These are phyloP conservation scores for Coniochaeta sp. DNA, from an alignment of 2,329 filamentous ascomycete genomes.

Conservation along the genomic window DNA sequence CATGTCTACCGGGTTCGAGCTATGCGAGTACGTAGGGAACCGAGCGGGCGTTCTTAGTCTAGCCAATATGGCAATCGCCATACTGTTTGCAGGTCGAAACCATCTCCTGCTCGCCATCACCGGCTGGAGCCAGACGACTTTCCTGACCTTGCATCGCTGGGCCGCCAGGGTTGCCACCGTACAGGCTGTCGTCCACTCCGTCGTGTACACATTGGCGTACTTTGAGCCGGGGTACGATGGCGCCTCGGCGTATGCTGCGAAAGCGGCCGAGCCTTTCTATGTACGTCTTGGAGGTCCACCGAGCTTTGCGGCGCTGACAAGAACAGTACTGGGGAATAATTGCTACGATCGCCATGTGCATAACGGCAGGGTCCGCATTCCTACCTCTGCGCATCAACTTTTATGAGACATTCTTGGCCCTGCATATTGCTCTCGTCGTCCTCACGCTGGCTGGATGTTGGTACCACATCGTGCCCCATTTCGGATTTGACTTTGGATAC, in stretches of 20 bases:
- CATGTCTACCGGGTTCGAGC: conserved; percentile 13
- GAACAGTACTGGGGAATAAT: conserved; percentile 33
- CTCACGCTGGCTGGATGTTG: conserved; percentile 20
- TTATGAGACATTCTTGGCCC: conserved; percentile 31
- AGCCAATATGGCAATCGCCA: conserved; percentile 22
- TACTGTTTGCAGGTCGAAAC: conserved; percentile 27
- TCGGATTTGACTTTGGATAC: conserved; percentile 22
- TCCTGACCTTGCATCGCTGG: conserved; percentile 29
- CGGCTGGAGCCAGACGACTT: conserved; percentile 28
- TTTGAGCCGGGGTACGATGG: conserved; percentile 14
- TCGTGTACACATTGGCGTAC: conserved; percentile 20
- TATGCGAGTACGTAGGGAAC: conserved; percentile 9
- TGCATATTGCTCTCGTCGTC: conserved; percentile 17
- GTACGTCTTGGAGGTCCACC: background rate
- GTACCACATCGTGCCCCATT: conserved; percentile 22
- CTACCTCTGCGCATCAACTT: conserved; percentile 26
- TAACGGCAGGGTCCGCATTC: conserved; percentile 18
- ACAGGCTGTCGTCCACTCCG: conserved; percentile 23
- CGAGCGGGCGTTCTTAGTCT: conserved; percentile 26
- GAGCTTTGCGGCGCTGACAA: conserved; percentile 13
- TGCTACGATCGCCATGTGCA: conserved; percentile 23
- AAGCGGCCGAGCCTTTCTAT: background rate
- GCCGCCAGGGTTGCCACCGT: conserved; percentile 19
- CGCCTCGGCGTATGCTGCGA: background rate
- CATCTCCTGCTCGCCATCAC: conserved; percentile 27